Percentiles rank a stretch among this genome's conserved stretches.
Evolutionary conservation across 2,329 filamentous ascomycete species (phyloP).

Genomic region (Epichloe baconii): DNA sequence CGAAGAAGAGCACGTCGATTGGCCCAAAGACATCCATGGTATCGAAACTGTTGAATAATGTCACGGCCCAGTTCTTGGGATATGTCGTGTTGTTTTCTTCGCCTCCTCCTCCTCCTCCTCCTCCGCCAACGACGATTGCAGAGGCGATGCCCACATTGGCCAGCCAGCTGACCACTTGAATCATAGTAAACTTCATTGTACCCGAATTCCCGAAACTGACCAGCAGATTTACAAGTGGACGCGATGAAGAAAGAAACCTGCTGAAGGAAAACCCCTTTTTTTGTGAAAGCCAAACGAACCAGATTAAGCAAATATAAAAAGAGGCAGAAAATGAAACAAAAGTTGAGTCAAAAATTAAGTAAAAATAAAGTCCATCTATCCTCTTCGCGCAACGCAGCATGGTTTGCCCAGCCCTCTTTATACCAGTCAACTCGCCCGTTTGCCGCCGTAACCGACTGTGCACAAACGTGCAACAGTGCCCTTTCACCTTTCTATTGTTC

Average conservation of each 20-base stretch:
- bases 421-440: neutral
- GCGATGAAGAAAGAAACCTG: too few relatives aligned
- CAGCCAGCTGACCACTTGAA: neutral
- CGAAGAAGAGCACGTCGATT: constrained; percentile 29
- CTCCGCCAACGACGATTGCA: neutral
- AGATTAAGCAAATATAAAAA: neutral
- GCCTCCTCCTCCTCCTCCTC: neutral
- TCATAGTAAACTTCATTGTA: neutral
- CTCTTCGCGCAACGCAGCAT: too few relatives aligned
- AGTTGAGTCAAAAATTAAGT: too few relatives aligned
- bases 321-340: neutral
- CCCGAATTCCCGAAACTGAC: neutral
- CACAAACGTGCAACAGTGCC: neutral
- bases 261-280: too few relatives aligned
- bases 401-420: neutral
- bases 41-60: constrained; percentile 6
- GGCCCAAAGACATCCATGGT: constrained; percentile 26
- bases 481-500: too few relatives aligned
- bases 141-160: neutral
- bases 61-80: constrained; percentile 4
- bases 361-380: neutral
- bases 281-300: too few relatives aligned
- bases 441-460: too few relatives aligned
- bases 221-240: neutral
- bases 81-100: neutral